Base-by-base conservation (phyloP, 2,329 filamentous ascomycete species). In the Sclerotinia minor region DNA sequence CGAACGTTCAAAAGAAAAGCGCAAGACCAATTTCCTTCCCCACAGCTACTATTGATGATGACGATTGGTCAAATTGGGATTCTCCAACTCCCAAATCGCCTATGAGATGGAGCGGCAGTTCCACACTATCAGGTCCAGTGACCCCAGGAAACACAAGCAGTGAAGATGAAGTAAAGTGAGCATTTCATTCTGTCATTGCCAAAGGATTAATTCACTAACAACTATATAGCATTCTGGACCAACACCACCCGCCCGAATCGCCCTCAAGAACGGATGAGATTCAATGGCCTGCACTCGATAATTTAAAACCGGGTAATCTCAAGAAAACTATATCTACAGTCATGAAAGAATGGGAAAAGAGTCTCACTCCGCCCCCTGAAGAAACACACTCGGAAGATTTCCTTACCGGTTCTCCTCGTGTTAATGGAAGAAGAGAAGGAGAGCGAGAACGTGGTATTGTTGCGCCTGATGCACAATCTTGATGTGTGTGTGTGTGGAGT, bases 321-420 rank as follows among this genome's bases (percentile, higher is more conserved):
- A 92, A 92, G 77, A 86, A 88, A 49, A 94, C 92, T 0, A 92
- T 94, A n/a, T 91, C 89, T 47, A 91, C 90, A 70, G 83, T 97
- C 68, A 92, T 97, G 87, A 90, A 89, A 71, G 93, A 97, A 76
- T 96, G 92, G 92, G 94, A 98, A 80, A 92, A 88, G 78, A 91
- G 86, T 72, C 81, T 94, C 19, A 87, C 85, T 2, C 83, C 87
- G 45, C 81, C 84, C 0, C 74, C 78, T 4, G 69, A 70, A 47
- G 70, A 71, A 41, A 11, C 59, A 19, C 50, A 53, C 15, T 45
- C 64, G 24, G 67, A 71, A 41, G 61, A 57, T 32, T 24, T 64
- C 17, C 35, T 64, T 11, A 55, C 49, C 26, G 49, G 35, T n/a
- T 44, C 49, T 35, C 32, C 55, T 32, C 15, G 65, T 24, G 35